These are phyloP conservation scores for Neurospora sp. DNA, from an alignment of 495 filamentous ascomycete species.

Conservation along the genomic window DNA sequence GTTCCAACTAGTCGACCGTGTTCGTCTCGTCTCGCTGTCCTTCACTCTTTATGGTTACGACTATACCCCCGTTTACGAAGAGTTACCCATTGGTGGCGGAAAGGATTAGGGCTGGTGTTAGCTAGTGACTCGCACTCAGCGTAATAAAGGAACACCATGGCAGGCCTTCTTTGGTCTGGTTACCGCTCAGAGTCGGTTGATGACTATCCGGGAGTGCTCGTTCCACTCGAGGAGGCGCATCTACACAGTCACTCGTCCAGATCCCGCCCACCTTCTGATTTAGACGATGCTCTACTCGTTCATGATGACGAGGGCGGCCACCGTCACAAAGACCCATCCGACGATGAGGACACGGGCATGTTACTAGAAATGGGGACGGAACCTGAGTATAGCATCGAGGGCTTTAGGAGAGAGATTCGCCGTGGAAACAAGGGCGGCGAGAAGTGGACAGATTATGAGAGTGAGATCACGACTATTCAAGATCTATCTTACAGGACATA, in stretches of 20 bases:
- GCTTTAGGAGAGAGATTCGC: slow-evolving; percentile 35
- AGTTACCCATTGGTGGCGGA: not conserved
- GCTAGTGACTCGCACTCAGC: not conserved
- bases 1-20: not conserved
- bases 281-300: slow-evolving; percentile 18
- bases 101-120: not conserved
- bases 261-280: slow-evolving; percentile 22
- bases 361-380: slow-evolving; percentile 25
- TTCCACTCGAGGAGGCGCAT: slow-evolving; percentile 39
- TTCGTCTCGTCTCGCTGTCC: not conserved
- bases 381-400: slow-evolving; percentile 42
- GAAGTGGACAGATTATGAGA: slow-evolving; percentile 39
- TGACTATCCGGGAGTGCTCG: slow-evolving; percentile 34
- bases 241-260: slow-evolving; percentile 36
- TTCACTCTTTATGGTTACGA: not conserved
- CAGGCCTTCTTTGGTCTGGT: slow-evolving; percentile 3
- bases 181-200: slow-evolving; percentile 29
- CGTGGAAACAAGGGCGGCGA: slow-evolving; percentile 26
- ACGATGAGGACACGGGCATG: slow-evolving; percentile 30
- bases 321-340: slow-evolving; percentile 21
- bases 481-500: not conserved
- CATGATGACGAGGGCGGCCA: slow-evolving; percentile 12
- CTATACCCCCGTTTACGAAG: not conserved
- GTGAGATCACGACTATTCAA: slow-evolving; percentile 22
- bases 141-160: not conserved